Evolutionary conservation across 192 early-diverging fungal species (phyloP), one percentile per base, ranked within the genome.

Genomic region (Glomus cerebriforme): DNA sequence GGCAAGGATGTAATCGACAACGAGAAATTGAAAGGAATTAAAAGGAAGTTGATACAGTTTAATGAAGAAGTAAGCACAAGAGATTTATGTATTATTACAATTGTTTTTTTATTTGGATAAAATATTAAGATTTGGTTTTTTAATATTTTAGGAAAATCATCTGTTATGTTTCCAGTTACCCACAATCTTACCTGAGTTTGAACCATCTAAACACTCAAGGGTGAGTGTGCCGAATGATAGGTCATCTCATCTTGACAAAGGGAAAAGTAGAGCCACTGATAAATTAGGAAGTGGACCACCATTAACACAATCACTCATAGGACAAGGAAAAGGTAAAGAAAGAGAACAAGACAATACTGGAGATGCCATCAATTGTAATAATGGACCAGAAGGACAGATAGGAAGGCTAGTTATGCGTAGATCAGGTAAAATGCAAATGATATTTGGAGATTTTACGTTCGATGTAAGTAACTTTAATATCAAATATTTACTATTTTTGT

Each of bases 81-180:
- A 1, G 2, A 39, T 68, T 68, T n/a, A n/a, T n/a, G n/a, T n/a
- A 39, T 43, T n/a, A n/a, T n/a, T n/a, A n/a, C n/a, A n/a, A n/a
- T 35, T 37, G 6, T 37, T 37, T 9, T 7, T 35, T 35, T 35
- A 43, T 43, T 43, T 43, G 9, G 37, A 39, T 34, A 9, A 67
- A 32, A 1, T 29, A 5, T 37, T 37, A 19, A 35, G 10, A 65
- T 65, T 13, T 68, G 15, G 37, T 37, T 13, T 47, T 5, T 34
- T 10, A 43, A 31, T 35, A 10, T 35, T 49, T 71, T 71, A 71
- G 69, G 43, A 71, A 15, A 43, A 49, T 22, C 69, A 71, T 35
- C 39, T 71, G 17, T 71, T 71, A 27, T 71, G 69, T 45, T 47
- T 71, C 24, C 69, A 71, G 13, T 71, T 71, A 19, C 69, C 69